Base-by-base conservation (phyloP, 805 yeast species). In the Wickerhamiella dianesei region DNA sequence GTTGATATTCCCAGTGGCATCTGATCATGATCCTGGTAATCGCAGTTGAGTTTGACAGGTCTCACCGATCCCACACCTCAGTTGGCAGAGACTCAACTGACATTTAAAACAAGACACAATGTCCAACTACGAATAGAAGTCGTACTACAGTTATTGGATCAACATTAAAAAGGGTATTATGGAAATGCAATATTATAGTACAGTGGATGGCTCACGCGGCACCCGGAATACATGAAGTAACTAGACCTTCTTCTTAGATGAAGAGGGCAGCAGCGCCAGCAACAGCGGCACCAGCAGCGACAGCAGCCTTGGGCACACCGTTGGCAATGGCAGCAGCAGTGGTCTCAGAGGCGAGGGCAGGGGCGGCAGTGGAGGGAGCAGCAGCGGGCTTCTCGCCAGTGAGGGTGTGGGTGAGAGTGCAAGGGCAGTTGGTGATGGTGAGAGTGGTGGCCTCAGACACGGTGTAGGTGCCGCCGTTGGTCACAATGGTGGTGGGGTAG, bases 371-470 rank as follows among this genome's bases (percentile, higher is more conserved):
- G 21, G 50, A 37, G 21, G 41, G 4, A 37, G 46, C 40, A 37
- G 21, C 41, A 25, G 47, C 32, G 40, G 40, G 4, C n/a, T 51
- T 46, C 19, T 16, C 36, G 44, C 36, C 37, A 4, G 47, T 17
- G 35, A 44, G 44, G n/a, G 37, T 42, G 19, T 59, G 56, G 48
- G 64, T 60, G 19, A n/a, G 16, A 17, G 47, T 40, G 40, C 44
- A 37, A 19, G 46, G 46, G 44, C 48, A 49, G 35, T 43, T 39
- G 22, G 50, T 41, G 35, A 49, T 25, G 13, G 52, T 49, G 17
- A 49, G 41, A 18, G 49, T 46, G n/a, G 52, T 46, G 37, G 49
- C 48, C 37, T 25, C 37, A 16, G 52, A 44, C n/a, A 43, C 50
- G 14, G 59, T 59, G 45, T 41, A 42, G 13, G 48, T 40, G n/a